phyloP scores from a whole-genome alignment of 2,329 filamentous ascomycete genomes.

The Sporothrix curviconia region DNA sequence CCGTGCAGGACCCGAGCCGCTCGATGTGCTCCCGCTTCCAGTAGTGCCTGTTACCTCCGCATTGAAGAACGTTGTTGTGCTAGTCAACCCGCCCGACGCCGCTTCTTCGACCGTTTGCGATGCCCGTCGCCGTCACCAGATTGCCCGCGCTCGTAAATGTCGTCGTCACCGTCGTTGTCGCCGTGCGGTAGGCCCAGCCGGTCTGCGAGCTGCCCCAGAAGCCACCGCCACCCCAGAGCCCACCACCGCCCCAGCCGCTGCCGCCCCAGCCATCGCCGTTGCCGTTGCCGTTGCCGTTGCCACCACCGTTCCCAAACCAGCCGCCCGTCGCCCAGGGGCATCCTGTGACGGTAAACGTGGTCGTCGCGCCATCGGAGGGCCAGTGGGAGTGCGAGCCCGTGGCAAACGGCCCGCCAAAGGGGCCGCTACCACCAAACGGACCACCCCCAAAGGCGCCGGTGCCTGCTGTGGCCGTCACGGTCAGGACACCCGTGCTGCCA shows the following conservation, averaged over 20 bases:
- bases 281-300: constrained; percentile 30
- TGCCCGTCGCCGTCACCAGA: constrained; percentile 23
- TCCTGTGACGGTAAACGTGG: constrained; percentile 36
- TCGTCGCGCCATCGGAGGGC: constrained; percentile 23
- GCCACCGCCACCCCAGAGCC: constrained; percentile 28
- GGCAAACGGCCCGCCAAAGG: neutral
- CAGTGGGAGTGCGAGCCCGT: neutral
- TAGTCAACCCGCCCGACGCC: constrained; percentile 26
- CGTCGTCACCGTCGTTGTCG: constrained; percentile 29
- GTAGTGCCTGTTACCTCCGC: neutral
- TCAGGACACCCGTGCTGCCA: constrained; percentile 34
- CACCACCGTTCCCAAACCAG: constrained; percentile 34
- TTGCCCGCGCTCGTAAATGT: constrained; percentile 21
- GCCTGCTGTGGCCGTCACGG: constrained; percentile 30
- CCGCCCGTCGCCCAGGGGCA: constrained; percentile 33
- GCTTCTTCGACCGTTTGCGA: constrained; percentile 27
- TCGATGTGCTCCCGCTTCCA: constrained; percentile 2
- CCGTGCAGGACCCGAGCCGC: constrained; percentile 2
- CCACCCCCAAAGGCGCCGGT: constrained; percentile 12
- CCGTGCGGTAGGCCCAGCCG: constrained; percentile 34
- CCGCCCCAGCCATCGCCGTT: constrained; percentile 30
- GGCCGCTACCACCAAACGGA: neutral
- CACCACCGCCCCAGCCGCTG: constrained; percentile 21
- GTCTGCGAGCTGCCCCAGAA: constrained; percentile 30
- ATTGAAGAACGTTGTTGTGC: constrained; percentile 24